A percentile compares a stretch with the other conserved stretches of the same genome.
These are phyloP conservation scores for Calonectria multiphialidica DNA, from an alignment of 2,329 filamentous ascomycete genomes.

Conservation along the genomic window DNA sequence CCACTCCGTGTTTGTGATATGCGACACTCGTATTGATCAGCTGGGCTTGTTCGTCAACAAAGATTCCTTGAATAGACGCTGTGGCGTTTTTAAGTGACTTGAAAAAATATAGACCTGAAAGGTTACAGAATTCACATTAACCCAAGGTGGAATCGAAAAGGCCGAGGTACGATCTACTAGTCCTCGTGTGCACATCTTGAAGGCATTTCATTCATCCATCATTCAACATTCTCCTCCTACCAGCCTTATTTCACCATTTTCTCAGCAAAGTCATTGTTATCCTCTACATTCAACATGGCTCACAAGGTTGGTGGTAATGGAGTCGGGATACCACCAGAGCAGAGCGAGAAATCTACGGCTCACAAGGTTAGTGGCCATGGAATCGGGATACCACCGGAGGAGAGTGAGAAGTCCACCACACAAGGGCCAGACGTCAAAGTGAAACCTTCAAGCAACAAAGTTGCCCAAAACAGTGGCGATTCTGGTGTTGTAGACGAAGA, in stretches of 20 bases:
- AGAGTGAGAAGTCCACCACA: background rate
- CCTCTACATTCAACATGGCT: background rate
- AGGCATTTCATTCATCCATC: background rate
- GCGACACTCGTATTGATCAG: background rate
- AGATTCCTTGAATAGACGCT: background rate
- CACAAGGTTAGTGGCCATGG: background rate
- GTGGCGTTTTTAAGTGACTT: background rate
- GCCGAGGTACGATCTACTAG: background rate
- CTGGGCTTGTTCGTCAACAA: background rate
- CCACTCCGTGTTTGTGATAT: background rate
- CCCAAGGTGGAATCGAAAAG: background rate
- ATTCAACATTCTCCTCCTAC: background rate
- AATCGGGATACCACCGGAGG: background rate
- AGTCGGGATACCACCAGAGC: no score
- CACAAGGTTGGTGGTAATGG: background rate
- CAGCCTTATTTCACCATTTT: background rate
- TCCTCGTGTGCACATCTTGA: background rate
- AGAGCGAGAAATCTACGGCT: no score
- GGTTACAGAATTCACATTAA: background rate
- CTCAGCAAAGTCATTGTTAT: background rate
- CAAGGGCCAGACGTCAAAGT: background rate
- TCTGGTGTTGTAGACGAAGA: background rate
- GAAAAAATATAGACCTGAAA: background rate
- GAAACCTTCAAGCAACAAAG: background rate
- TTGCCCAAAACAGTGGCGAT: background rate